A percentile compares a stretch with the other conserved stretches of the same genome.
Evolutionary conservation across 1,139 yeast genomes (phyloP).

Genomic region (Pichia sp.): DNA sequence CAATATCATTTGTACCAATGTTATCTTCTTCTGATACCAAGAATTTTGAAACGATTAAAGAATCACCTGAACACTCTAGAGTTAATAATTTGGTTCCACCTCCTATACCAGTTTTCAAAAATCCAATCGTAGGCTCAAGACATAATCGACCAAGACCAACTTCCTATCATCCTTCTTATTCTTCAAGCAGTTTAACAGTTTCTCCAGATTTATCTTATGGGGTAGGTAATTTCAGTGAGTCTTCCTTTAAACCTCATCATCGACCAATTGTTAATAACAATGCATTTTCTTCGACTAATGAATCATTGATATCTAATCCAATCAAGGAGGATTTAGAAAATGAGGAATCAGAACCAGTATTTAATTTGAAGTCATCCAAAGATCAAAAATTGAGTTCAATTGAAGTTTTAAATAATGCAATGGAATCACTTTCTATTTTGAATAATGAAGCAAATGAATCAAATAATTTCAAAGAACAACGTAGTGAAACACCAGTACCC

Average conservation of each 20-base stretch:
- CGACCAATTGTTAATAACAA: slow-evolving; percentile 5
- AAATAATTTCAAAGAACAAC: background rate
- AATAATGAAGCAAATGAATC: slow-evolving; percentile 2
- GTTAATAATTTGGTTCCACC: slow-evolving; percentile 17
- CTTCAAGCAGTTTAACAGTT: slow-evolving; percentile 23
- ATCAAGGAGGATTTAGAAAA: slow-evolving; percentile 6
- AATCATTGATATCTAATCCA: slow-evolving; percentile 15
- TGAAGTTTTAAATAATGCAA: slow-evolving; percentile 13
- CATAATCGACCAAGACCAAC: slow-evolving; percentile 67
- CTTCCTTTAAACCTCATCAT: slow-evolving; percentile 13
- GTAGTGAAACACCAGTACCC: background rate
- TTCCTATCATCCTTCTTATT: slow-evolving; percentile 60
- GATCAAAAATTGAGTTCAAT: too few species aligned
- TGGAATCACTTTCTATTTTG: slow-evolving; percentile 12
- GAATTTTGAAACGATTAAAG: slow-evolving; percentile 26
- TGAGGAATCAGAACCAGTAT: background rate
- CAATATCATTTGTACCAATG: slow-evolving; percentile 16
- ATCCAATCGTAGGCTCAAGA: slow-evolving; percentile 14
- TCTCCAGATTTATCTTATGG: slow-evolving; percentile 25
- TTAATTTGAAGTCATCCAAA: background rate
- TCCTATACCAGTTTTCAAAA: slow-evolving; percentile 21
- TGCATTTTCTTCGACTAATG: slow-evolving; percentile 11
- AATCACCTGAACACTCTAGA: slow-evolving; percentile 23
- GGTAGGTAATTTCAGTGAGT: slow-evolving; percentile 22
- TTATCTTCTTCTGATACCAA: slow-evolving; percentile 7